Percentiles rank a stretch among this genome's conserved stretches.
Evolutionary conservation across 257 asterid species (phyloP).

Genomic region (Euphrasia confusa): DNA sequence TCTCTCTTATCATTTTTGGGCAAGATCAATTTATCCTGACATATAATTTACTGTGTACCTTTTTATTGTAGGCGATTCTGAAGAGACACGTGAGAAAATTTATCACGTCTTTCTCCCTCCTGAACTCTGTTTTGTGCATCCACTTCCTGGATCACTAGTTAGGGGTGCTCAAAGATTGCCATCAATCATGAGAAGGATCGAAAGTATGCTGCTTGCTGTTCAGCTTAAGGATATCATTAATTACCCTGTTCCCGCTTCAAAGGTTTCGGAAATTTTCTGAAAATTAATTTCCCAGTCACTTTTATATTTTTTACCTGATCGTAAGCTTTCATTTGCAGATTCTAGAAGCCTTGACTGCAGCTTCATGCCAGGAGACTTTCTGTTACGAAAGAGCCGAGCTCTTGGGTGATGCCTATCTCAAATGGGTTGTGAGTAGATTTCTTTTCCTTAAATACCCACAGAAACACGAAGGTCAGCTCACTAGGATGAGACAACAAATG

Average conservation of each 20-base stretch:
- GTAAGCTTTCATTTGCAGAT: conserved; percentile 45
- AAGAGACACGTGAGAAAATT: conserved; percentile 73
- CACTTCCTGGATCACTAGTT: conserved; percentile 85
- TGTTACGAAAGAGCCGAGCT: conserved; percentile 96
- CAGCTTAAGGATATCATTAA: conserved; percentile 74
- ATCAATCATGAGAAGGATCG: conserved; percentile 88
- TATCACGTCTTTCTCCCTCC: conserved; percentile 98
- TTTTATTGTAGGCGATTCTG: conserved; percentile 47
- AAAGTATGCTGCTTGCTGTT: conserved; percentile 94
- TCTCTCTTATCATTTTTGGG: conserved; percentile 18
- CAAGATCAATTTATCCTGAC: conserved; percentile 20
- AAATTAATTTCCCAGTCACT: conserved; percentile 4
- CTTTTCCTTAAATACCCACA: conserved; percentile 88
- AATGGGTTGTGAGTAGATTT: conserved; percentile 96
- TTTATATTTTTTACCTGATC: conserved; percentile 21
- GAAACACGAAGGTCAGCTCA: conserved; percentile 97
- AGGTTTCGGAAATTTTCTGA: conserved; percentile 42
- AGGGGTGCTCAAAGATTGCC: conserved; percentile 99
- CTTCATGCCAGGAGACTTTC: conserved; percentile 95
- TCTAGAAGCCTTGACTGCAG: conserved; percentile 94
- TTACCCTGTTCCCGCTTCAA: conserved; percentile 70
- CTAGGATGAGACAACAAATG: conserved; percentile 96
- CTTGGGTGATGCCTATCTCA: conserved; percentile 93
- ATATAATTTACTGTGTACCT: conserved; percentile 23
- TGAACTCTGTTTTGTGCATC: conserved; percentile 91